Evolutionary conservation across 2,329 filamentous ascomycete genomes (phyloP).

Genomic region (Cryphonectria naterciae): DNA sequence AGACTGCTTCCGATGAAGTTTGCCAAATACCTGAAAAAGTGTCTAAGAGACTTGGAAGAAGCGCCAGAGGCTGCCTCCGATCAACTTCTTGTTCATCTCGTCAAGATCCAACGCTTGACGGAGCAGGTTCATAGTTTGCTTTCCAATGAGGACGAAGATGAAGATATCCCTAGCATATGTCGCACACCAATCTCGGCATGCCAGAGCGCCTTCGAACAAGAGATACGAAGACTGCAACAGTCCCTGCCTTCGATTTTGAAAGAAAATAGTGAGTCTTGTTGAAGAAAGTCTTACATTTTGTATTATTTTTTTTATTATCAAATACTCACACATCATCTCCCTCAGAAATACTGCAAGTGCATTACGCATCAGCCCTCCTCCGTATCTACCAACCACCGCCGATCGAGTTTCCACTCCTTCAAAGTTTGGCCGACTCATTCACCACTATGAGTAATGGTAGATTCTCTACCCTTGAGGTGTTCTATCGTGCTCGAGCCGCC

Average conservation of each 20-base stretch:
- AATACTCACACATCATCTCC: neutral
- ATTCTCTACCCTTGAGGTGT: conserved; percentile 51
- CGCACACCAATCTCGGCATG: conserved; percentile 50
- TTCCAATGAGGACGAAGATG: conserved; percentile 39
- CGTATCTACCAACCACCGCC: conserved; percentile 54
- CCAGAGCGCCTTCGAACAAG: conserved; percentile 49
- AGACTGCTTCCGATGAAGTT: conserved; percentile 55
- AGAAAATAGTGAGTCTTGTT: conserved; percentile 43
- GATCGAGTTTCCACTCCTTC: conserved; percentile 46
- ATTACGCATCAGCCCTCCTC: conserved; percentile 46
- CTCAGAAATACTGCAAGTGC: conserved; percentile 45
- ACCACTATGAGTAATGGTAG: conserved; percentile 35
- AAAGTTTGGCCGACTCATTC: conserved; percentile 49
- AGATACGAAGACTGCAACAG: conserved; percentile 47
- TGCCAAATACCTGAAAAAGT: conserved; percentile 56
- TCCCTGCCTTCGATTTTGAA: conserved; percentile 42
- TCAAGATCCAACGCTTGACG: conserved; percentile 54
- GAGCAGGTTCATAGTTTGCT: conserved; percentile 53
- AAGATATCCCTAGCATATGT: conserved; percentile 41
- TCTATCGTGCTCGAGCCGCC: conserved; percentile 54
- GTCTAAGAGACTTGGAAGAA: conserved; percentile 50
- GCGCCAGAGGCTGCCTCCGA: conserved; percentile 53
- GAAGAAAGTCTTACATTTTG: neutral
- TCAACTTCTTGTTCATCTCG: conserved; percentile 47
- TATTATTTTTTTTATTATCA: too few species aligned